phyloP scores from a whole-genome alignment of 2,329 filamentous ascomycete species.

The Neonectria punicea region DNA sequence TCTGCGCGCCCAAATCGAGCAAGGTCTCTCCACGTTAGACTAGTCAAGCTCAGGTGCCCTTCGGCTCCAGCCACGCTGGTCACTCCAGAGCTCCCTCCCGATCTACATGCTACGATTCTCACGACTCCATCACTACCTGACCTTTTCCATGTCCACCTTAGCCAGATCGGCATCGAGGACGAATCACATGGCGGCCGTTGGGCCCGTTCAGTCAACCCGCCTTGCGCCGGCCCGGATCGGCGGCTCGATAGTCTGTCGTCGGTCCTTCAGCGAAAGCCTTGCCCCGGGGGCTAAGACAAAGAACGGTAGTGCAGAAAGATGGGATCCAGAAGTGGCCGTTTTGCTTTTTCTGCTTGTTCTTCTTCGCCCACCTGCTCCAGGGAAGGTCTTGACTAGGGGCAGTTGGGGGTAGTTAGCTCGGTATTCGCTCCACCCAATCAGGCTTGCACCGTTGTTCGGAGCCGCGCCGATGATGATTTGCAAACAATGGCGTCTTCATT shows the following conservation, averaged over 20 bases:
- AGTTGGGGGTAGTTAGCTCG: slow-evolving; percentile 2
- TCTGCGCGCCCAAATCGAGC: slow-evolving; percentile 1
- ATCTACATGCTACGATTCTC: slow-evolving; percentile 1
- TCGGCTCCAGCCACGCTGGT: slow-evolving; percentile 13
- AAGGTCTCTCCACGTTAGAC: not conserved
- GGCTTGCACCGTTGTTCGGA: slow-evolving; percentile 12
- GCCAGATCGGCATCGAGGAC: slow-evolving; percentile 17
- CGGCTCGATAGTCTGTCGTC: slow-evolving; percentile 17
- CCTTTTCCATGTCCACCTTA: slow-evolving; percentile 1
- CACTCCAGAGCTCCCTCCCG: not conserved
- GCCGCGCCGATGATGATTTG: slow-evolving; percentile 7
- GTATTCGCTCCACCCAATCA: slow-evolving; percentile 8
- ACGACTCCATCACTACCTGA: slow-evolving; percentile 10
- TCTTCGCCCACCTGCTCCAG: not conserved
- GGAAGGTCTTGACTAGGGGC: slow-evolving; percentile 10
- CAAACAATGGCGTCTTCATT: slow-evolving; percentile 3
- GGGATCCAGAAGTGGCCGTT: not conserved
- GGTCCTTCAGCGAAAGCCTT: slow-evolving; percentile 11
- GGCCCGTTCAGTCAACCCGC: slow-evolving; percentile 16
- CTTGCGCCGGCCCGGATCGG: slow-evolving; percentile 17
- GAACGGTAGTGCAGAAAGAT: slow-evolving; percentile 3
- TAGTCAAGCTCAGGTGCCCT: slow-evolving; percentile 9
- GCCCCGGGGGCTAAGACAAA: not conserved
- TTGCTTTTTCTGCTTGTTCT: slow-evolving; percentile 4
- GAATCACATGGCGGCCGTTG: slow-evolving; percentile 8